Base-by-base conservation (phyloP, 1,284 basidiomycete species). In the Omphalotus olearius region DNA sequence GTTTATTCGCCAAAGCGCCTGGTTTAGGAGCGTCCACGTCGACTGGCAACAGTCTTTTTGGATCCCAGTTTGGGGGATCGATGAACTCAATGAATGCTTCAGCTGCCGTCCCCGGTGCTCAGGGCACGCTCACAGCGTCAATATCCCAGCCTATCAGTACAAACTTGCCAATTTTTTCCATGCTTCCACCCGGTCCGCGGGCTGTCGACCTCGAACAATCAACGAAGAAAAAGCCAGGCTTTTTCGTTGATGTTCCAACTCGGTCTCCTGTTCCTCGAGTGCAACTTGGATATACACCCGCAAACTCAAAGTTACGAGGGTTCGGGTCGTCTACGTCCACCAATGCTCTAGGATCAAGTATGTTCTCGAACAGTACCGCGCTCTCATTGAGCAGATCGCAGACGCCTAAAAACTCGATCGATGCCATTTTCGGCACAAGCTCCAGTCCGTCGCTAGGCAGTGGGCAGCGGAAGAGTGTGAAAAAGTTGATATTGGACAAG, bases 401-500 rank as follows among this genome's bases (percentile, higher is more conserved):
- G 43, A 72, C 69, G 60, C 69, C 68, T 28, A 65, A 73, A 17
- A 63, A 76, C 28, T 73, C 72, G 4, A 71, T 82, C 10, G 84
- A 86, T 50, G 64, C 70, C 5, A 75, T 83, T 57, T 56, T 82
- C 25, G 75, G 75, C 20, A 76, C 78, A 30, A 86, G 70, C 61
- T 80, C 83, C 23, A 91, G 88, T 73, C 69, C 93, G 64, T 72
- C 84, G 61, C 64, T 88, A 45, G 75, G 88, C 59, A 83, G 80
- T 54, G 82, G 83, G n/a, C 70, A 71, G 18, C 79, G 88, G 37
- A 83, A 88, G 52, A 97, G 91, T 65, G 92, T 98, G 56, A 99
- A 98, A 78, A 96, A 97, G 67, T 81, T 99, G 50, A 87, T 95
- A 37, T 70, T 98, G 52, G 89, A 94, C 63, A 90, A 86, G 66